Base-by-base conservation (phyloP, 129 eudicot genomes). In the Chrysanthemum makinoi region DNA sequence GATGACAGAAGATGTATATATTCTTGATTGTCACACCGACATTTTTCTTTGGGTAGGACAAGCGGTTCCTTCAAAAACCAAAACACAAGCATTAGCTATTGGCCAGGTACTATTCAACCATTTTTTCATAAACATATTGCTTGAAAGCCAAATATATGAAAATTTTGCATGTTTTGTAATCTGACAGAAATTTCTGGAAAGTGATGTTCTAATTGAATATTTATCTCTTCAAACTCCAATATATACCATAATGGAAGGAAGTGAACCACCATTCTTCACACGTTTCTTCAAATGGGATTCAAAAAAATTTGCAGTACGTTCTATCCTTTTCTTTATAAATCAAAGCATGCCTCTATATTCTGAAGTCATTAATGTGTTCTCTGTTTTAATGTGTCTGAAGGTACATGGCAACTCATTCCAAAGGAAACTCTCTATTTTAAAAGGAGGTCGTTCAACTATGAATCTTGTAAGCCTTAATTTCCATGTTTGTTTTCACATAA, bases 361-460 rank as follows among this genome's bases (percentile, higher is more conserved):
- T 6, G 35, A 44, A 61, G 17, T 58, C 74, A 53, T 3, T 52
- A 20, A 46, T 52, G 11, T 9, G 14, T 50, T 59, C 39, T 14
- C 48, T 60, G 22, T 68, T 58, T 77, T 22, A 53, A 50, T 60
- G 62, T 66, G 69, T 68, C 28, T 68, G 50, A 88, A 95, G 99
- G 81, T 90, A 84, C 97, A 86, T 79, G 99, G 99, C 26, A 86
- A 88, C 83, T 95, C 99, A 62, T 95, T 86, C 81, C 84, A 90
- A 77, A 79, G 97, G 77, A 88, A 82, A 52, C 84, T 95, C 46
- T 82, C 99, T 18, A 62, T 87, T 61, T 64, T 95, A 11, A 87
- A 86, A 70, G 74, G 94, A 49, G 95, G 87, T 18, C 75, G 83
- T 28, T 84, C 89, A 46, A 61, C 77, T 13, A 71, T 66, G 82